Conservation (phyloP, 768 basidiomycete species). For the Cyclocybe aegerita region DNA sequence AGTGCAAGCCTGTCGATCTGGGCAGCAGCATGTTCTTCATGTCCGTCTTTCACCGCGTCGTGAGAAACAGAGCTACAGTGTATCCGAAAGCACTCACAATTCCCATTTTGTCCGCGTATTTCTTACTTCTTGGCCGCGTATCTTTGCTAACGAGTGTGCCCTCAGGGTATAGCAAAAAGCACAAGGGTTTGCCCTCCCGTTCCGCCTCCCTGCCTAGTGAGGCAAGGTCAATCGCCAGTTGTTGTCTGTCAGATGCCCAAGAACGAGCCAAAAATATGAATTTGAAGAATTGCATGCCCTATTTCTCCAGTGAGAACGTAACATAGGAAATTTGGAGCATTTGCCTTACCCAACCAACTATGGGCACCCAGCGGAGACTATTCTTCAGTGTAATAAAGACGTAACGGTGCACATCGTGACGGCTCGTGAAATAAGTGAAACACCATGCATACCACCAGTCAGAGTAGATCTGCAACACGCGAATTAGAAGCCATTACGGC, state of each 20-base stretch:
- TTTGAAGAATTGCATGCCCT: conserved; percentile 93
- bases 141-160: conserved; percentile 90
- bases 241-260: conserved; percentile 81
- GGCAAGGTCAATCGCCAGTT: conserved; percentile 65
- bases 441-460: conserved; percentile 93
- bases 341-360: conserved; percentile 79
- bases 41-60: conserved; percentile 56
- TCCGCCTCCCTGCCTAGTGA: conserved; percentile 71
- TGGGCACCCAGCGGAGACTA: conserved; percentile 78
- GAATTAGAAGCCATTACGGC: not conserved
- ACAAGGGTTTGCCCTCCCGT: conserved; percentile 66
- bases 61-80: not conserved
- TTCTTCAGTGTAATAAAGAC: conserved; percentile 93
- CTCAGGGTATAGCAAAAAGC: conserved; percentile 91
- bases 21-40: conserved; percentile 83
- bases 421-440: conserved; percentile 67
- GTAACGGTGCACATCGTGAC: conserved; percentile 61
- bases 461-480: conserved; percentile 55
- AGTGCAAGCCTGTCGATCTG: conserved; percentile 88
- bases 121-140: conserved; percentile 82
- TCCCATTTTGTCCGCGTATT: conserved; percentile 85
- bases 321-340: conserved; percentile 3
- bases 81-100: conserved; percentile 59
- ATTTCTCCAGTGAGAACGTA: not conserved
- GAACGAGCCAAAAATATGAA: conserved; percentile 93